Evolutionary conservation across 164 flowering plant genomes (phyloP).

Genomic region (Vitis rupestris): DNA sequence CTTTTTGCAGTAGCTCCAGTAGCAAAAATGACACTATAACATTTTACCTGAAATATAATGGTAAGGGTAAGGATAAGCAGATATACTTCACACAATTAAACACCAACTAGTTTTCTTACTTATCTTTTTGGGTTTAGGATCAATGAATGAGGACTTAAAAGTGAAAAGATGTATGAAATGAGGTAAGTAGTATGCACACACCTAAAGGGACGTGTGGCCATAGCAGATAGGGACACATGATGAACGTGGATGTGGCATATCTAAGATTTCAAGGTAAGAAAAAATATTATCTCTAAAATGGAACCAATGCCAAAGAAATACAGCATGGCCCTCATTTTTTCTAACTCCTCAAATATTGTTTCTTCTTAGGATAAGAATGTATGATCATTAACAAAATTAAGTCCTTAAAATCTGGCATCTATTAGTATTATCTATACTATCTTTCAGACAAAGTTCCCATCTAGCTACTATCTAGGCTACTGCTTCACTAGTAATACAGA

Average conservation of each 20-base stretch:
- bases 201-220: not conserved
- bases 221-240: not conserved
- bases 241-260: not conserved
- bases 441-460: too few species aligned
- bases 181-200: not conserved
- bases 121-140: too few species aligned
- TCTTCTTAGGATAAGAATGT: too few species aligned
- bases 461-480: not conserved
- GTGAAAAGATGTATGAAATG: not conserved
- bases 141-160: not conserved
- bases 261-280: not conserved
- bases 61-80: not conserved
- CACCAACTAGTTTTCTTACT: not conserved
- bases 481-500: not conserved
- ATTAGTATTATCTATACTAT: too few species aligned
- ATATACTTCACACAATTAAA: not conserved
- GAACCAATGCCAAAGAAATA: too few species aligned
- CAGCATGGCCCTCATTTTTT: too few species aligned
- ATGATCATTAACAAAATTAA: too few species aligned
- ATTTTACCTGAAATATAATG: constrained; percentile 64
- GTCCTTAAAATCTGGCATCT: too few species aligned
- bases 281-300: too few species aligned
- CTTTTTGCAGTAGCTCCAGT: constrained; percentile 95
- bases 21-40: constrained; percentile 78
- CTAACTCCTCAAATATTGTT: too few species aligned